Evolutionary conservation across 768 basidiomycete species (phyloP).

Genomic region (Roridomyces roridus): DNA sequence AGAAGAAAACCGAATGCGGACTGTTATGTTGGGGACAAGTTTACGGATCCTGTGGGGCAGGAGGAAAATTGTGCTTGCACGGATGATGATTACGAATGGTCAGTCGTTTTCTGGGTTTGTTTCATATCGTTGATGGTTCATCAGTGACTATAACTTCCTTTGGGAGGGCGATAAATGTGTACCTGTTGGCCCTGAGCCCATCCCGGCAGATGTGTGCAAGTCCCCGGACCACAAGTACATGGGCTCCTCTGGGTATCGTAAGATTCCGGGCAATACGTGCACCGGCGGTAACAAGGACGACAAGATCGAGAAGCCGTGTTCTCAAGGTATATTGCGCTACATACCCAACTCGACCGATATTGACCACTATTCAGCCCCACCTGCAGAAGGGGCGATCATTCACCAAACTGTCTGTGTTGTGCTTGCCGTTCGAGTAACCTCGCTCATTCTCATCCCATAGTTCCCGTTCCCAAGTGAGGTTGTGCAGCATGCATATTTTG

Average conservation of each 20-base stretch:
- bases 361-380: constrained; percentile 67
- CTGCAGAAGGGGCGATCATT: constrained; percentile 76
- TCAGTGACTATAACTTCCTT: constrained; percentile 89
- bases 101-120: constrained; percentile 8
- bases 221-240: constrained; percentile 65
- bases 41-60: constrained; percentile 81
- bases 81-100: constrained; percentile 96
- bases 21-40: constrained; percentile 93
- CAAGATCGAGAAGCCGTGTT: constrained; percentile 75
- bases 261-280: constrained; percentile 94
- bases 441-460: constrained; percentile 41
- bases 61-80: constrained; percentile 86
- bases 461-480: constrained; percentile 71
- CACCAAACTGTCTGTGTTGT: constrained; percentile 68
- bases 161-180: constrained; percentile 78
- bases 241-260: constrained; percentile 92
- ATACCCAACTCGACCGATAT: too few species aligned
- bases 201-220: constrained; percentile 77
- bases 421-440: background rate
- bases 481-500: constrained; percentile 85
- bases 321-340: constrained; percentile 62
- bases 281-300: constrained; percentile 78
- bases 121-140: constrained; percentile 3
- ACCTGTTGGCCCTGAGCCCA: constrained; percentile 86
- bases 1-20: constrained; percentile 82